Conservation (phyloP, 2,329 filamentous ascomycete genomes). For the Ophiocordyceps polyrhachis-furcata region DNA sequence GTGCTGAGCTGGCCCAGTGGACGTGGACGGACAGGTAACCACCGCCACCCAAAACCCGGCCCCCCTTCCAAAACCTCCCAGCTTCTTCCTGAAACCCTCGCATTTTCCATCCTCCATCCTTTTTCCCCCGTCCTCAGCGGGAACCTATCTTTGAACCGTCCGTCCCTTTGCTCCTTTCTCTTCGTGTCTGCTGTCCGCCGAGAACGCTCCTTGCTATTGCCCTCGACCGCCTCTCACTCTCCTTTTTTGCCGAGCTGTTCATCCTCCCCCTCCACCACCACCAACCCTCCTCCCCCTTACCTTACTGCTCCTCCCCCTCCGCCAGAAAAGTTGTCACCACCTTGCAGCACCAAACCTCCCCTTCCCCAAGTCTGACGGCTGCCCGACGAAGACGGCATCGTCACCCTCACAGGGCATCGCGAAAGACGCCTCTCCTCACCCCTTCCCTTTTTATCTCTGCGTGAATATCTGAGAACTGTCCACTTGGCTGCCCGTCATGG, state of each 20-base stretch:
- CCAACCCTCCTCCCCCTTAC: conserved; percentile 19
- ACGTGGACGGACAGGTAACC: not conserved
- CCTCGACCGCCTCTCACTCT: conserved; percentile 14
- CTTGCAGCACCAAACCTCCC: conserved; percentile 18
- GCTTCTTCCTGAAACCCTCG: conserved; percentile 1
- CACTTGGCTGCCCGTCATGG: conserved; percentile 39
- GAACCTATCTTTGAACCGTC: conserved; percentile 2
- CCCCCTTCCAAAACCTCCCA: not conserved
- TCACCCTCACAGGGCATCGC: not conserved
- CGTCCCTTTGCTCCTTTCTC: conserved; percentile 14
- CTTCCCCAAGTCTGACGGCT: not conserved
- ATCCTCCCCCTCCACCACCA: conserved; percentile 17
- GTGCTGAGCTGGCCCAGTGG: not conserved
- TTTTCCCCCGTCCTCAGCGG: conserved; percentile 5
- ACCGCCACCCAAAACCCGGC: not conserved
- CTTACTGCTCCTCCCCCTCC: conserved; percentile 14
- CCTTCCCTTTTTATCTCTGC: not conserved
- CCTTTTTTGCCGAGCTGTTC: conserved; percentile 17
- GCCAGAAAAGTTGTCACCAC: not conserved
- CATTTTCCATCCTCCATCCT: conserved; percentile 7
- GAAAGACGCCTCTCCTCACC: not conserved
- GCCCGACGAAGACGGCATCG: not conserved
- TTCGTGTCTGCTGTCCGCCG: conserved; percentile 20
- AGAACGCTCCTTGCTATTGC: conserved; percentile 8
- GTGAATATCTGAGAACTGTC: not conserved